Base-by-base conservation (phyloP, 2,329 filamentous ascomycete genomes). In the Drechslera avenae region DNA sequence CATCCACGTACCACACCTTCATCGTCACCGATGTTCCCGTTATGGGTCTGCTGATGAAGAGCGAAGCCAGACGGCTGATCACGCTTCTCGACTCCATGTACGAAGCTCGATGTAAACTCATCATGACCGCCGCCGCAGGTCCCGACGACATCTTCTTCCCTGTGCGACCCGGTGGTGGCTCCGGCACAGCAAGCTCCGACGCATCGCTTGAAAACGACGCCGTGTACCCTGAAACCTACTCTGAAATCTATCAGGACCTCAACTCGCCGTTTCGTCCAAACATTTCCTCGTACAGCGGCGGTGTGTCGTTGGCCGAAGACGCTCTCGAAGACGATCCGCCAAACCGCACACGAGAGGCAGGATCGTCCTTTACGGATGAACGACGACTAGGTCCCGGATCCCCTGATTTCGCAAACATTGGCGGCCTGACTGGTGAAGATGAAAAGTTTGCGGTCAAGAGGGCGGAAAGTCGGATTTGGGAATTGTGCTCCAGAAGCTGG, bases 121-220 rank as follows among this genome's bases (percentile, higher is more conserved):
- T 90, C 35, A 79, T 93, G 44, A 80, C 84, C 16, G 89, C 89
- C 2, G 81, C 80, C 33, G 83, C 82, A 2, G 84, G 83, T 0
- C 89, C 89, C 0, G 90, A 93, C 58, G 80, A 86, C 21, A 78
- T 92, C 5, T 92, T 93, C 79, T 93, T 94, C 69, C 89, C 89
- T 0, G 46, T 57, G 66, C 54, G 48, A 43, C 56, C 23, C 17
- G 52, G 34, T 43, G 50, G 60, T 32, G 9, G 8, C 9, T 26
- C 42, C 8, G 26, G 37, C 18, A 26, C 54, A 9, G 46, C 42
- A 21, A 23, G 53, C 12, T 46, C 42, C 17, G 46, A 56, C 28
- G 52, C 50, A 10, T 28, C 41, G 4, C 31, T 56, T 1, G 40
- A 34, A 10, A 77, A 31, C 39, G 84, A 87, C 64, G 80, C 82